Evolutionary conservation across 176 grass and related monocot species (phyloP).

Genomic region (Bromus sterilis): DNA sequence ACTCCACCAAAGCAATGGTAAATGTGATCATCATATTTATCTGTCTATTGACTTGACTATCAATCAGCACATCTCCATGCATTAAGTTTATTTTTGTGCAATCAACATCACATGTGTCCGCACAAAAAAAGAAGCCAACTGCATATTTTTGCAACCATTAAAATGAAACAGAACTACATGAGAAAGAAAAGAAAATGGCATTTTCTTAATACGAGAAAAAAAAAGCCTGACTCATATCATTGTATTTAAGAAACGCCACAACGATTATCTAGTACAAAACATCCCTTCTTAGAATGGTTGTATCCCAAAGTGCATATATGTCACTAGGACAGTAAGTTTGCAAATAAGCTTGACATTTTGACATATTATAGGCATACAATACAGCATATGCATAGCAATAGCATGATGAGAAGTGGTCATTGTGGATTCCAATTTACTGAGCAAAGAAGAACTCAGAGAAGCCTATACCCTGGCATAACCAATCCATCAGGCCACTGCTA

Average conservation of each 20-base stretch:
- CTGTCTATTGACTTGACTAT: not conserved
- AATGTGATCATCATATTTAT: not conserved
- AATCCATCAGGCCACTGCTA: not conserved
- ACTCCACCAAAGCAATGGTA: not conserved
- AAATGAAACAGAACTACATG: not conserved
- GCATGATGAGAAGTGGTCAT: not conserved
- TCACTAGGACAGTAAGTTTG: not conserved
- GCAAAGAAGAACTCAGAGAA: not conserved
- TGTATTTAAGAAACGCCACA: not conserved
- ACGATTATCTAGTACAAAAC: conserved; percentile 5
- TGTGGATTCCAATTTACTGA: not conserved
- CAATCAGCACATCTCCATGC: not conserved
- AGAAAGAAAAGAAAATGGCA: not conserved
- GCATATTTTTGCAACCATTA: not conserved
- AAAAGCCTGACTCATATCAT: not conserved
- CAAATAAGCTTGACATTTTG: not conserved
- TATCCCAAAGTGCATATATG: not conserved
- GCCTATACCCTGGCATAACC: not conserved
- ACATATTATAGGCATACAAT: not conserved
- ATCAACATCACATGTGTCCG: not conserved
- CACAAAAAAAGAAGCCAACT: not conserved
- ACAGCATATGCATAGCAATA: not conserved
- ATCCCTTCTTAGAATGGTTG: not conserved
- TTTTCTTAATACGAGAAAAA: conserved; percentile 1
- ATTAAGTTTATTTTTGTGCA: not conserved